Conservation (phyloP, 441 rosid genomes). For the Sinapis alba region DNA sequence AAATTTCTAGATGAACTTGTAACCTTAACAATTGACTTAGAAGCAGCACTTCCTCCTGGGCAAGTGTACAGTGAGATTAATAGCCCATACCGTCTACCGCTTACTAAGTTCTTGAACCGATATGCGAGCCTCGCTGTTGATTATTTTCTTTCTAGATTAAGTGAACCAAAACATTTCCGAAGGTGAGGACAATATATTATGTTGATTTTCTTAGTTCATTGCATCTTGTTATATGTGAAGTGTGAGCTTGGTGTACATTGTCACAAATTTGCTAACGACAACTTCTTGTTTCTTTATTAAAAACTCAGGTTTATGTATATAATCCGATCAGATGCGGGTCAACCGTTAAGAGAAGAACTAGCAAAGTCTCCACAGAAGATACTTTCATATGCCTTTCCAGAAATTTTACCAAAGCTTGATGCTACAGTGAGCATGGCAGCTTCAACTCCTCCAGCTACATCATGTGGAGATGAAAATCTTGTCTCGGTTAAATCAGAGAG, state of each 20-base stretch:
- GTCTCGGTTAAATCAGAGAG: conserved; percentile 51
- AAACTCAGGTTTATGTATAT: conserved; percentile 88
- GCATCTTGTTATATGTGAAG: background rate
- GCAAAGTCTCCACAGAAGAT: conserved; percentile 94
- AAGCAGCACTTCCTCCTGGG: conserved; percentile 88
- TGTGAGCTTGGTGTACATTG: background rate
- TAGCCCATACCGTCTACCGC: conserved; percentile 98
- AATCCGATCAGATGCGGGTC: conserved; percentile 96
- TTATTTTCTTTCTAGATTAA: conserved; percentile 91
- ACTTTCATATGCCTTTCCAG: conserved; percentile 85
- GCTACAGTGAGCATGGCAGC: conserved; percentile 49
- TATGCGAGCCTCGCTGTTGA: conserved; percentile 95
- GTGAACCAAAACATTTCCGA: conserved; percentile 91
- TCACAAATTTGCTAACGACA: background rate
- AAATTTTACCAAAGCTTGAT: conserved; percentile 71
- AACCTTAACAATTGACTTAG: conserved; percentile 90
- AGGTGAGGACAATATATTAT: conserved; percentile 45
- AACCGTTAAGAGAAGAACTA: conserved; percentile 94
- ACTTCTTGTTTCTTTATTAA: conserved; percentile 18
- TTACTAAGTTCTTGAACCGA: conserved; percentile 92
- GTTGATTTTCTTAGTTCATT: background rate
- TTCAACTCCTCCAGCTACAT: conserved; percentile 61
- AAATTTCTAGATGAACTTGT: conserved; percentile 98
- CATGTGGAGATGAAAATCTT: conserved; percentile 65
- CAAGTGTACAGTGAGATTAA: conserved; percentile 97